Evolutionary conservation across 225 moss, liverwort and hornwort species (phyloP), one percentile per base, ranked within the genome.

Genomic region (Antitrichia curtipendula): DNA sequence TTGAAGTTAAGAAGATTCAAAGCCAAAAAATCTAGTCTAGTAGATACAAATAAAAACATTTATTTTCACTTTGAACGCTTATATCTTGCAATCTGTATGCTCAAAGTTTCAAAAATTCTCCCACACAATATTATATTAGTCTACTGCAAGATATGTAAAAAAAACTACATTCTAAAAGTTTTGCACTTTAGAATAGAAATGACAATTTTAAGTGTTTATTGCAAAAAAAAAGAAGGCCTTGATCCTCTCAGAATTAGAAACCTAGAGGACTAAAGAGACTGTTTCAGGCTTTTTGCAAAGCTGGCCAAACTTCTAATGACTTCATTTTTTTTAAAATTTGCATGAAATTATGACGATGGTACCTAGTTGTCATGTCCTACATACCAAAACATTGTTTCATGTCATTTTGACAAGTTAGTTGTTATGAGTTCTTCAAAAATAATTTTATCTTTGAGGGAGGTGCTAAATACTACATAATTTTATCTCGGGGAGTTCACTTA

Each of bases 191-290:
- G 1, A 38, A 38, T 38, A 40, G 8, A 23, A 65, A 68, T 7
- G 7, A 0, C 4, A 40, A 0, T 40, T 65, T 68, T 38, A 4
- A 68, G 0, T 22, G 23, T 23, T 38, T 36, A 20, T 65, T 20
- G 36, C 1, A 5, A 20, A 60, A 64, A 6, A 17, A 11, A 27
- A 36, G 36, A 19, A 9, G 19, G 36, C 34, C 10, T n/a, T 36
- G 36, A 12, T 65, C 6, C 20, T 36, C 32, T 3, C 20, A 1
- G 20, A 36, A 20, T 65, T 5, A 36, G 19, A 36, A 65, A 10
- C 6, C 2, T 1, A 10, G 0, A 36, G 1, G 65, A 36, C 36
- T 36, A 6, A 19, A 65, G 10, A 19, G 19, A 19, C 2, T 10
- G 2, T 65, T 10, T 5, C 3, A 2, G 1, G 3, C 3, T 36